phyloP scores from a whole-genome alignment of 208 protist species.

The Trypanosoma grayi region DNA sequence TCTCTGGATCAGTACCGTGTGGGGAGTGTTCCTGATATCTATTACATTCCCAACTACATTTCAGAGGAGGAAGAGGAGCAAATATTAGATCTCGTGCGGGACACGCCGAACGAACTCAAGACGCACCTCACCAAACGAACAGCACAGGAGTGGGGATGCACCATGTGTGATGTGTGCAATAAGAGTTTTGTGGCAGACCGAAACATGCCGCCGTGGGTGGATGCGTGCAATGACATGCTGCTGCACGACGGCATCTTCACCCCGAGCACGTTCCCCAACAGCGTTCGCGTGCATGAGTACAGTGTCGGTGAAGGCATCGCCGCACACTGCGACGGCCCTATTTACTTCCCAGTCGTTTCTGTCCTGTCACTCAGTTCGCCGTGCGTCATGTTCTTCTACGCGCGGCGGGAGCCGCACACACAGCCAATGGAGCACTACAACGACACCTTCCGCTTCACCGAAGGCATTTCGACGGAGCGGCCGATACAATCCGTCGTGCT shows the following conservation, averaged over 20 bases:
- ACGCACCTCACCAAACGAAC: slow-evolving; percentile 78
- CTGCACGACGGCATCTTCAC: slow-evolving; percentile 86
- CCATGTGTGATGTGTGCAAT: slow-evolving; percentile 83
- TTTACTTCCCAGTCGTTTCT: slow-evolving; percentile 84
- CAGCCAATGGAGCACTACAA: slow-evolving; percentile 92
- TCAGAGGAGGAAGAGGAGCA: slow-evolving; percentile 67
- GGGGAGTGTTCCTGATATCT: slow-evolving; percentile 63
- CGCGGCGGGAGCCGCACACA: slow-evolving; percentile 67
- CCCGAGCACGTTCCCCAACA: slow-evolving; percentile 86
- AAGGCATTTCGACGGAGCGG: slow-evolving; percentile 50
- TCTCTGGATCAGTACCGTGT: slow-evolving; percentile 66
- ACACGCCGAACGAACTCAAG: slow-evolving; percentile 75
- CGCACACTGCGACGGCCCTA: slow-evolving; percentile 88
- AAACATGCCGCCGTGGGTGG: slow-evolving; percentile 87
- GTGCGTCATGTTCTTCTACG: slow-evolving; percentile 88
- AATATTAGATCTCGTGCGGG: slow-evolving; percentile 55
- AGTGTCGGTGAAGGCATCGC: slow-evolving; percentile 78
- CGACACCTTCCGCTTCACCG: slow-evolving; percentile 91
- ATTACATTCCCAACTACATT: slow-evolving; percentile 91
- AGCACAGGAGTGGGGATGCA: slow-evolving; percentile 90
- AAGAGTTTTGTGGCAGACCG: slow-evolving; percentile 85
- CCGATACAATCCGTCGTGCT: slow-evolving; percentile 79
- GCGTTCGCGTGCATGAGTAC: slow-evolving; percentile 92
- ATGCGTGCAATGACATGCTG: slow-evolving; percentile 77
- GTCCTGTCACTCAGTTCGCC: slow-evolving; percentile 78